Base-by-base conservation (phyloP, 352 stramenopile species). In the Blastocystis sp. region DNA sequence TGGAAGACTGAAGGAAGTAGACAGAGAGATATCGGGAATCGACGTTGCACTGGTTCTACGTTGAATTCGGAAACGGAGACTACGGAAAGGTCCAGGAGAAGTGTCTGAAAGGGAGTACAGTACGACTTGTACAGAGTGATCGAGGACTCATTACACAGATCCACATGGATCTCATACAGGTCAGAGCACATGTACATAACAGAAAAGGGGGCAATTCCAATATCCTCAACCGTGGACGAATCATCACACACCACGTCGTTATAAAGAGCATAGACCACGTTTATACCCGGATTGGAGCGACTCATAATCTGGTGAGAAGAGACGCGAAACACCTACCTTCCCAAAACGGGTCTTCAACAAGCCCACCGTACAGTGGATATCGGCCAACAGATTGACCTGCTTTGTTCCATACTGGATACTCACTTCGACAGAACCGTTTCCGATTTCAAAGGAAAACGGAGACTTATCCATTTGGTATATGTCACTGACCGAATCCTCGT, bases 391-490 rank as follows among this genome's bases (percentile, higher is more conserved):
- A 51, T 29, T 29, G 8, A 81, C 2, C 2, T 49, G 16, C 27
- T 81, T 24, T 1, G 51, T 34, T 64, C 69, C 69, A 65, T 64
- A 81, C 24, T 42, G 32, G 24, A 81, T 81, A 46, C 40, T 24
- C 16, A 81, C 36, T 18, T 40, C n/a, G 63, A 81, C 63, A 1
- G 69, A n/a, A 29, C 11, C 46, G 11, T 48, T 57, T 24, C 69
- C 27, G 24, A 44, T 61, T 81, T 81, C 69, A 81, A 81, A 81
- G 34, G 69, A 81, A 65, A 81, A 46, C 1, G 69, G 46, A 48
- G 27, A 24, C 18, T 4, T 24, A 81, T 81, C 69, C 48, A 81
- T 16, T 0, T n/a, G 4, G 0, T 63, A 44, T 24, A 81, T 44
- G 18, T 63, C 49, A 24, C 9, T 4, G 6, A 81, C n/a, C 18